Conservation (phyloP, 1,139 yeast species). For the Yamadazyma membranifaciens region DNA sequence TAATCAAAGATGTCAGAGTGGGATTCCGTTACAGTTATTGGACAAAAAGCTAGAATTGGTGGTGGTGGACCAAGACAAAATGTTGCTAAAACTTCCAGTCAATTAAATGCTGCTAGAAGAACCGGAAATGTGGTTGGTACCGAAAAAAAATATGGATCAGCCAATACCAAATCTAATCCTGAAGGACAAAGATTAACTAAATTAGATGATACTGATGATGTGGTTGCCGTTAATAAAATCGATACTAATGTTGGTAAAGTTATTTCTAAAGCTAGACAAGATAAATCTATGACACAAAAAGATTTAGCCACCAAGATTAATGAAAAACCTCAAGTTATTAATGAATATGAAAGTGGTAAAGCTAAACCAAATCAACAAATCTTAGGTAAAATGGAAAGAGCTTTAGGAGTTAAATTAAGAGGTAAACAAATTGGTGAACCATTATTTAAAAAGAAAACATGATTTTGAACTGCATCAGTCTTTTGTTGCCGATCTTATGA, state of each 20-base stretch:
- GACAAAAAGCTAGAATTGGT: constrained; percentile 83
- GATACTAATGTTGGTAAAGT: constrained; percentile 85
- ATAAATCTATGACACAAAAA: constrained; percentile 87
- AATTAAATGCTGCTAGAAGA: constrained; percentile 92
- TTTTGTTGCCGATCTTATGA: neutral
- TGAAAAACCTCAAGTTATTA: constrained; percentile 93
- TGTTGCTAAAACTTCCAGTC: constrained; percentile 76
- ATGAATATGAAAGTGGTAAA: constrained; percentile 96
- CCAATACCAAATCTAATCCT: constrained; percentile 64
- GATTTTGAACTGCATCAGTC: constrained; percentile 10
- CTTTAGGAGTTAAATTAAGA: constrained; percentile 89
- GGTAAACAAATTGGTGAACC: constrained; percentile 97
- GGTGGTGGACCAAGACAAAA: constrained; percentile 85
- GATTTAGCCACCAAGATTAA: constrained; percentile 93
- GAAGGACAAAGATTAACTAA: constrained; percentile 96
- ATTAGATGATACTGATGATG: constrained; percentile 90
- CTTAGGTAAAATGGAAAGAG: constrained; percentile 89
- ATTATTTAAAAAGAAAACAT: constrained; percentile 70
- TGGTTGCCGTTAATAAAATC: constrained; percentile 88
- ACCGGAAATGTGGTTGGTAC: constrained; percentile 84
- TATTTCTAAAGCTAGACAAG: constrained; percentile 83
- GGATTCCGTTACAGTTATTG: constrained; percentile 88
- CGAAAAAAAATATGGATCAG: constrained; percentile 85
- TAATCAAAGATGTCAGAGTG: constrained; percentile 57
- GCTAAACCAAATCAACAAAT: constrained; percentile 97